Percentiles rank a stretch among this genome's conserved stretches.
phyloP scores from a whole-genome alignment of 192 early-diverging fungal genomes.

The Backusella tuberculispora region DNA sequence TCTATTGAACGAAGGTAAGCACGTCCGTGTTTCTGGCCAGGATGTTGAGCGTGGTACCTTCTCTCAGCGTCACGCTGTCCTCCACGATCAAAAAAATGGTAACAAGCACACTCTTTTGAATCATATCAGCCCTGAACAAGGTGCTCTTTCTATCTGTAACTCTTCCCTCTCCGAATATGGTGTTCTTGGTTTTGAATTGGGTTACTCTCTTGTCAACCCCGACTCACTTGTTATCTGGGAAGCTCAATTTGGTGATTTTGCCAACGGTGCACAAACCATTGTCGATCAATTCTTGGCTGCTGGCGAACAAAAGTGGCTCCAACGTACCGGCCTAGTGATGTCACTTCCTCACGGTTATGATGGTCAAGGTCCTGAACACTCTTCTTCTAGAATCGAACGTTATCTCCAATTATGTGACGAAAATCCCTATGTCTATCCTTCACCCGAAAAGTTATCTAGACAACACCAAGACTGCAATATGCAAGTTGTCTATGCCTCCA shows the following conservation, averaged over 20 bases:
- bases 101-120: conserved; percentile 82
- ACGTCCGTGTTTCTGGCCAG: conserved; percentile 93
- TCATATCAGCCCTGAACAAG: conserved; percentile 87
- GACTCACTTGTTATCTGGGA: conserved; percentile 97
- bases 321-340: conserved; percentile 92
- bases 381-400: conserved; percentile 92
- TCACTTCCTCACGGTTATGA: conserved; percentile 98
- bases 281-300: conserved; percentile 97
- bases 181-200: conserved; percentile 94
- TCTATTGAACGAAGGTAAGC: conserved; percentile 89
- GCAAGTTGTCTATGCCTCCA: conserved; percentile 96
- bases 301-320: conserved; percentile 98
- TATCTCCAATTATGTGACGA: conserved; percentile 96
- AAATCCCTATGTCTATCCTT: conserved; percentile 83
- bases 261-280: conserved; percentile 96
- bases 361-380: conserved; percentile 98
- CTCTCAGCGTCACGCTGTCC: conserved; percentile 96
- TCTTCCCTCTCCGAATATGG: conserved; percentile 97
- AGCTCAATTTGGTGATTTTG: conserved; percentile 98
- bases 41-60: conserved; percentile 99
- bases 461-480: conserved; percentile 99
- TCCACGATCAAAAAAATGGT: conserved; percentile 94
- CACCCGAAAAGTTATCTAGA: conserved; percentile 78
- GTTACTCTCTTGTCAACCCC: conserved; percentile 94
- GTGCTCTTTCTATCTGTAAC: conserved; percentile 91